phyloP scores from a whole-genome alignment of 257 asterid genomes.

The Solanum virginianum region DNA sequence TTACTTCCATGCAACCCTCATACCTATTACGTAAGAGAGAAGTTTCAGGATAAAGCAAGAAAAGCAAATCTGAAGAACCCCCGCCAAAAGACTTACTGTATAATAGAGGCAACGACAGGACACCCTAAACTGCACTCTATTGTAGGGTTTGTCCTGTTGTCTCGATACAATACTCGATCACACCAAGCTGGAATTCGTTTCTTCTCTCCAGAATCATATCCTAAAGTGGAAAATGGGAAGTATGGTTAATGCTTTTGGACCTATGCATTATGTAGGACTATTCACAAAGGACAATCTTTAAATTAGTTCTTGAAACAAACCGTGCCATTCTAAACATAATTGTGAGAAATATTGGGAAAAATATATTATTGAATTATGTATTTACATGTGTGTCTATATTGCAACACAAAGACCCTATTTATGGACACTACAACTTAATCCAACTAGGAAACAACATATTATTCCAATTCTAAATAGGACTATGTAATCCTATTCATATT shows the following conservation, averaged over 20 bases:
- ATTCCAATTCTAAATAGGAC: too few relatives aligned
- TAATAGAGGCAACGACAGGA: conserved; percentile 74
- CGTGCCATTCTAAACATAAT: background rate
- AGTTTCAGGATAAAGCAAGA: background rate
- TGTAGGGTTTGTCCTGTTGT: conserved; percentile 50
- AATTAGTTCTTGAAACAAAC: background rate
- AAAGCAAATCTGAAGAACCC: background rate
- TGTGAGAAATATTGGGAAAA: too few relatives aligned
- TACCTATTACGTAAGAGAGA: conserved; percentile 35
- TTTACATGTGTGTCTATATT: too few relatives aligned
- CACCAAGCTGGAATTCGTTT: conserved; percentile 98
- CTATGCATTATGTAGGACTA: background rate
- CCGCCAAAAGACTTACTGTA: conserved; percentile 37
- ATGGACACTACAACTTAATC: too few relatives aligned
- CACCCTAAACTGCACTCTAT: conserved; percentile 76
- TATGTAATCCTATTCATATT: too few relatives aligned
- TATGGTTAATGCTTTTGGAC: background rate
- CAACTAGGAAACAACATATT: too few relatives aligned
- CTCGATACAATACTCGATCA: conserved; percentile 73
- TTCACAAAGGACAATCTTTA: background rate
- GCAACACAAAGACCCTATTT: too few relatives aligned
- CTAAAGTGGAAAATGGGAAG: conserved; percentile 16
- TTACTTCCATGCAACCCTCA: conserved; percentile 90
- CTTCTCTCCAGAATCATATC: conserved; percentile 98
- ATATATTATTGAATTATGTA: too few relatives aligned